A percentile compares a stretch with the other conserved stretches of the same genome.
Conservation (phyloP, 2,329 filamentous ascomycete genomes). For the Aspergillus sp. region DNA sequence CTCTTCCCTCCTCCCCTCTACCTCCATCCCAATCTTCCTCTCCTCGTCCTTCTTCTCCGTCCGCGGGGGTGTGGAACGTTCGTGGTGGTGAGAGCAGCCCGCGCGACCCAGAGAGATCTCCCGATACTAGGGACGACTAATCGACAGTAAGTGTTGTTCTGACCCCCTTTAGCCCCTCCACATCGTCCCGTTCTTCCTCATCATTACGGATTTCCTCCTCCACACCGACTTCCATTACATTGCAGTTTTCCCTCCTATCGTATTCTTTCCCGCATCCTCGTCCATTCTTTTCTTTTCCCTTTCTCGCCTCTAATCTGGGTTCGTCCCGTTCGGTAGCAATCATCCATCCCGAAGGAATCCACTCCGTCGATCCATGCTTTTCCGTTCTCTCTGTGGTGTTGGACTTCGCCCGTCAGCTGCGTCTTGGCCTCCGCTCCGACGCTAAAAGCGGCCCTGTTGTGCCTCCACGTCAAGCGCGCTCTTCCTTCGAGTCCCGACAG, state of each 20-base stretch:
- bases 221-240: constrained; percentile 1
- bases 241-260: constrained; percentile 9
- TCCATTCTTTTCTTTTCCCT: constrained; percentile 13
- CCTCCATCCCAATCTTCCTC: constrained; percentile 25
- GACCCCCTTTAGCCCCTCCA: constrained; percentile 35
- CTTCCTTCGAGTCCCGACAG: constrained; percentile 19
- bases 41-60: constrained; percentile 25
- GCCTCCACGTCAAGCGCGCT: constrained; percentile 32
- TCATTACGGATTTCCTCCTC: constrained; percentile 2
- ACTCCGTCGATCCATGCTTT: constrained; percentile 32
- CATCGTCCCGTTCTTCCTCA: constrained; percentile 27
- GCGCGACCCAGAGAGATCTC: constrained; percentile 4
- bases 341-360: not conserved
- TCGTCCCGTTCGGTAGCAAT: not conserved
- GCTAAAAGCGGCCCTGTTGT: constrained; percentile 34
- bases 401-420: constrained; percentile 32
- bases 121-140: constrained; percentile 18
- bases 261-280: constrained; percentile 5
- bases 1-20: constrained; percentile 23
- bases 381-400: constrained; percentile 24
- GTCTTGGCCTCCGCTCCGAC: constrained; percentile 36
- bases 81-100: constrained; percentile 7
- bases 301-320: constrained; percentile 10
- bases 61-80: constrained; percentile 7
- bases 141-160: constrained; percentile 20